A percentile compares a stretch with the other conserved stretches of the same genome.
These are phyloP conservation scores for Patellifolia procumbens DNA, from an alignment of 179 eudicot species.

Conservation along the genomic window DNA sequence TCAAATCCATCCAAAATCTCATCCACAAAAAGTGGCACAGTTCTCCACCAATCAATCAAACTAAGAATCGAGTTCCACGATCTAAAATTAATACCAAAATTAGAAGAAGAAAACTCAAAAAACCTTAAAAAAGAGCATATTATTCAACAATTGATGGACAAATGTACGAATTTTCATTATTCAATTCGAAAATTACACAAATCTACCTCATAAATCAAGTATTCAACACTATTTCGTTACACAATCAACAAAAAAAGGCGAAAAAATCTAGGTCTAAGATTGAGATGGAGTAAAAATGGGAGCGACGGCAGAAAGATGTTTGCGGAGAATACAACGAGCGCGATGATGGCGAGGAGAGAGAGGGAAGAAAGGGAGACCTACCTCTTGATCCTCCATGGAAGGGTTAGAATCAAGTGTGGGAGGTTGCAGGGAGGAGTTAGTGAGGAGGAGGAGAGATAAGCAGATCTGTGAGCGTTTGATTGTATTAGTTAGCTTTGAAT, in stretches of 20 bases:
- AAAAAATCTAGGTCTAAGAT: not conserved
- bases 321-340: conserved; percentile 23
- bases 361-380: conserved; percentile 14
- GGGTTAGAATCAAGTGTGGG: not conserved
- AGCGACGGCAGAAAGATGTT: conserved; percentile 26
- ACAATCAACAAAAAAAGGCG: not conserved
- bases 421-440: not conserved
- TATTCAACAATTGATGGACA: not conserved
- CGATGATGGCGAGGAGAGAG: conserved; percentile 13
- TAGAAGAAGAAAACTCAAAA: too few relatives aligned
- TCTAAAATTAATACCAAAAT: too few relatives aligned
- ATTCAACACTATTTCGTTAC: not conserved
- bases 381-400: not conserved
- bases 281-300: conserved; percentile 20
- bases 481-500: conserved; percentile 15
- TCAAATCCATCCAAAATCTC: not conserved
- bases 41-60: not conserved
- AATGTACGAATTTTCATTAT: not conserved
- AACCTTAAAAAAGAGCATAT: not conserved
- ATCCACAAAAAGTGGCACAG: too few relatives aligned
- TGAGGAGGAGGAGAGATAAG: conserved; percentile 1
- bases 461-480: conserved; percentile 13
- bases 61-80: not conserved
- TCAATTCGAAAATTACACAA: not conserved
- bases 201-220: not conserved